Conservation (phyloP, 2,329 filamentous ascomycete species). For the Massarina eburnea region DNA sequence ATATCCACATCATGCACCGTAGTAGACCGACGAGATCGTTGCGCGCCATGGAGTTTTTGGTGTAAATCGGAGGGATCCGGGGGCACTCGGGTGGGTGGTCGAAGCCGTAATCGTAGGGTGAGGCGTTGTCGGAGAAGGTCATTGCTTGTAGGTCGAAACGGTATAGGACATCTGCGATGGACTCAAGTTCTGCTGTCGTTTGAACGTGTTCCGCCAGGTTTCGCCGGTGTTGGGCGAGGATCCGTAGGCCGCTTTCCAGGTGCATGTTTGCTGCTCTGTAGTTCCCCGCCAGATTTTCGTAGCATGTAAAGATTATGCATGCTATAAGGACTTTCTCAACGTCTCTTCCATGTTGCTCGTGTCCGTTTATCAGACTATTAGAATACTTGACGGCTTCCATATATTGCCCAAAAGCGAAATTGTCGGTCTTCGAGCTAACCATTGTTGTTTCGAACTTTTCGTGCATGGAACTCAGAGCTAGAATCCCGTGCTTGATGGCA, state of each 20-base stretch:
- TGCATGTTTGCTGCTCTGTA: conserved; percentile 32
- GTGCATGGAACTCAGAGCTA: conserved; percentile 32
- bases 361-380: conserved; percentile 24
- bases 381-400: conserved; percentile 32
- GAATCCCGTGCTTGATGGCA: conserved; percentile 33
- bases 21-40: conserved; percentile 28
- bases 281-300: conserved; percentile 34
- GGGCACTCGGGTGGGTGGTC: conserved; percentile 23
- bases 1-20: conserved; percentile 32
- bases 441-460: conserved; percentile 26
- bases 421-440: conserved; percentile 14
- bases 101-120: conserved; percentile 25
- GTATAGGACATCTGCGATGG: conserved; percentile 26
- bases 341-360: conserved; percentile 20
- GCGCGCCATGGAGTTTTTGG: conserved; percentile 19
- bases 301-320: conserved; percentile 35
- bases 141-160: conserved; percentile 36
- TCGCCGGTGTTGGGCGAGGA: conserved; percentile 23
- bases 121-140: conserved; percentile 33
- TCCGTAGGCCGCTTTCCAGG: conserved; percentile 28
- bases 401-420: conserved; percentile 33
- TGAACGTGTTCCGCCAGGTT: neutral
- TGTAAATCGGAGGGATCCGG: conserved; percentile 20
- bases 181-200: conserved; percentile 12
- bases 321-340: conserved; percentile 31